Conservation (phyloP, 805 yeast species). For the Candida chauliodis region DNA sequence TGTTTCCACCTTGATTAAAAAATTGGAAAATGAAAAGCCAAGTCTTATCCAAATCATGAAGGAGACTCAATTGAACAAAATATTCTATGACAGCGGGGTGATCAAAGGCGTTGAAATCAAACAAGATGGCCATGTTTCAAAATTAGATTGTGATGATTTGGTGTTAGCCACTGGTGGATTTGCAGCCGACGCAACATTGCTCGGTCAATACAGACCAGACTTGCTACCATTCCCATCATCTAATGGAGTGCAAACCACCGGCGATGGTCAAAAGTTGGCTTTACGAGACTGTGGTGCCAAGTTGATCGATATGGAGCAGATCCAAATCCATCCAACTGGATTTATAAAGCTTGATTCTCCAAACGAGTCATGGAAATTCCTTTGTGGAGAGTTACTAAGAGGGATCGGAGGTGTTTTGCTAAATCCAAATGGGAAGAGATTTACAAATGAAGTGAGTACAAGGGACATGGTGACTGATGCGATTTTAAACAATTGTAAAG, state of each 20-base stretch:
- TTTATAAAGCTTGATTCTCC: conserved; percentile 43
- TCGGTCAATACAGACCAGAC: conserved; percentile 46
- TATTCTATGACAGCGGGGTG: conserved; percentile 1
- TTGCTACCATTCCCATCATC: conserved; percentile 48
- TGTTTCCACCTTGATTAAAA: conserved; percentile 41
- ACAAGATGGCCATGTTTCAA: conserved; percentile 15
- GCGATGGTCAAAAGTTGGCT: conserved; percentile 57
- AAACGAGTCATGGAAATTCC: conserved; percentile 44
- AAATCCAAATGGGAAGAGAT: conserved; percentile 46
- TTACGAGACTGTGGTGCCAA: conserved; percentile 42
- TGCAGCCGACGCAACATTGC: conserved; percentile 36
- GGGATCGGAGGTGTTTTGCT: conserved; percentile 57
- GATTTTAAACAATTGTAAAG: conserved; percentile 26
- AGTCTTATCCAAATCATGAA: conserved; percentile 13
- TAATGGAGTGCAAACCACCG: conserved; percentile 53
- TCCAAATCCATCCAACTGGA: conserved; percentile 65
- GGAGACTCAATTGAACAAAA: conserved; percentile 5
- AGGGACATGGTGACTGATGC: conserved; percentile 51
- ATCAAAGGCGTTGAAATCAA: conserved; percentile 43
- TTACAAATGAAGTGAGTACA: conserved; percentile 51
- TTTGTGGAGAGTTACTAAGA: conserved; percentile 59
- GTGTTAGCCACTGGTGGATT: conserved; percentile 62
- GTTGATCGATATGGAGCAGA: conserved; percentile 53
- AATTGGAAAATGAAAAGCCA: conserved; percentile 21
- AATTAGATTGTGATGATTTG: conserved; percentile 21